Evolutionary conservation across 768 basidiomycete species (phyloP).

Genomic region (Zangia roseola): DNA sequence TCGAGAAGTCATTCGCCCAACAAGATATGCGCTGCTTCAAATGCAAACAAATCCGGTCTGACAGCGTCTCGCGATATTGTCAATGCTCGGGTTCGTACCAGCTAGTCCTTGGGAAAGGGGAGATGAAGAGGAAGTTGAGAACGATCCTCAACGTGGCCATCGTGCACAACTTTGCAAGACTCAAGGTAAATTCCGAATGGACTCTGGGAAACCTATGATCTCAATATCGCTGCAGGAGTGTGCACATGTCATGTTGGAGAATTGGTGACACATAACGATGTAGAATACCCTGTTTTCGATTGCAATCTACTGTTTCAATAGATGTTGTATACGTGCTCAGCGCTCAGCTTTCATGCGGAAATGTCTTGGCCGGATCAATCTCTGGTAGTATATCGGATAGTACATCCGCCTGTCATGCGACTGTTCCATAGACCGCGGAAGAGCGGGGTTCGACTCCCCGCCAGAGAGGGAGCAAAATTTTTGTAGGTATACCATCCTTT

Average conservation of each 20-base stretch:
- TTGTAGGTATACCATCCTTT: no score
- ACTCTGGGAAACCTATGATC: neutral
- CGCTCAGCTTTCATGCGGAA: no score
- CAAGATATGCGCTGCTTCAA: slow-evolving; percentile 89
- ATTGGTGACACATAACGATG: slow-evolving; percentile 29
- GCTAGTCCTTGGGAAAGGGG: slow-evolving; percentile 68
- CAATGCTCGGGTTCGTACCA: slow-evolving; percentile 85
- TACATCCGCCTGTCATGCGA: slow-evolving; percentile 45
- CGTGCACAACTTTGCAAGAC: slow-evolving; percentile 62
- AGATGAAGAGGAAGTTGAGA: slow-evolving; percentile 66
- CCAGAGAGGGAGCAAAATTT: slow-evolving; percentile 33
- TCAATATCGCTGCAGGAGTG: slow-evolving; percentile 32
- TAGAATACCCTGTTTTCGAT: neutral
- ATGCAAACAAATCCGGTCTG: slow-evolving; percentile 88
- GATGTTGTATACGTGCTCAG: no score
- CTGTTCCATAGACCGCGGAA: slow-evolving; percentile 29
- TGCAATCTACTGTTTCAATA: neutral
- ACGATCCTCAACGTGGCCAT: slow-evolving; percentile 84
- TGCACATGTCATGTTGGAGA: slow-evolving; percentile 37
- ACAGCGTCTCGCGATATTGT: slow-evolving; percentile 84
- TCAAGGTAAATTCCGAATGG: slow-evolving; percentile 51
- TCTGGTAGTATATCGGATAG: slow-evolving; percentile 53
- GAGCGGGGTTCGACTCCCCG: slow-evolving; percentile 47
- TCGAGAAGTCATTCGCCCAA: slow-evolving; percentile 76
- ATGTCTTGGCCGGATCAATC: slow-evolving; percentile 9